Evolutionary conservation across 345 rosid genomes (phyloP).

Genomic region (Trapa incisa): DNA sequence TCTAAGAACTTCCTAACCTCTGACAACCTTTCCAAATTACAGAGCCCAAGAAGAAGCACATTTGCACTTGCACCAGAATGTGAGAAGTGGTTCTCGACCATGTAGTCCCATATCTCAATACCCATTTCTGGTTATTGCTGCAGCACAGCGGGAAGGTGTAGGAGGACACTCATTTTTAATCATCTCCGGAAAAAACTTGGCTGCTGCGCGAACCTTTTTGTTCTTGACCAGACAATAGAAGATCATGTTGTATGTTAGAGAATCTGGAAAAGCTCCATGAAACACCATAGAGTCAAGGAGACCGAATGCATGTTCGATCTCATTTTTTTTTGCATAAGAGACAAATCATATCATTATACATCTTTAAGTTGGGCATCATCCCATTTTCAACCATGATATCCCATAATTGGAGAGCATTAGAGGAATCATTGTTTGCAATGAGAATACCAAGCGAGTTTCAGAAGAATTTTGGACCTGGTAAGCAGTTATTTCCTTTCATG

Average conservation of each 20-base stretch:
- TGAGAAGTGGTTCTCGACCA: constrained; percentile 25
- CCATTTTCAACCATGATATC: constrained; percentile 31
- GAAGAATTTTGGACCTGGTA: constrained; percentile 42
- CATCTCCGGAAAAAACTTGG: constrained; percentile 42
- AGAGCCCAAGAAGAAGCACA: constrained; percentile 35
- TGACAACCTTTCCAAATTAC: constrained; percentile 31
- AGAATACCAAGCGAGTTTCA: constrained; percentile 34
- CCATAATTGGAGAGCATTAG: constrained; percentile 22
- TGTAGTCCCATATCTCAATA: constrained; percentile 46
- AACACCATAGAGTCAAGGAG: constrained; percentile 45
- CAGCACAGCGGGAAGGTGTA: constrained; percentile 23
- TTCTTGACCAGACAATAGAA: constrained; percentile 34
- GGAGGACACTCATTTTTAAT: constrained; percentile 44
- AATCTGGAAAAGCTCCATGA: constrained; percentile 42
- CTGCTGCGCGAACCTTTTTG: constrained; percentile 28
- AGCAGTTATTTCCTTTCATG: constrained; percentile 36
- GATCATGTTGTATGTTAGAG: constrained; percentile 34
- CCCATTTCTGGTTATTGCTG: constrained; percentile 37
- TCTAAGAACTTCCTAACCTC: constrained; percentile 32
- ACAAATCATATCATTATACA: constrained; percentile 38
- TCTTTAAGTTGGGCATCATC: constrained; percentile 30
- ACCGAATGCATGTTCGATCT: constrained; percentile 23
- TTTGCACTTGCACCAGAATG: constrained; percentile 36
- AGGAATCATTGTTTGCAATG: constrained; percentile 22
- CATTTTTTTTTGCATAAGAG: constrained; percentile 30